phyloP scores from a whole-genome alignment of 805 yeast species.

The Sugiyamaella chiloensis region DNA sequence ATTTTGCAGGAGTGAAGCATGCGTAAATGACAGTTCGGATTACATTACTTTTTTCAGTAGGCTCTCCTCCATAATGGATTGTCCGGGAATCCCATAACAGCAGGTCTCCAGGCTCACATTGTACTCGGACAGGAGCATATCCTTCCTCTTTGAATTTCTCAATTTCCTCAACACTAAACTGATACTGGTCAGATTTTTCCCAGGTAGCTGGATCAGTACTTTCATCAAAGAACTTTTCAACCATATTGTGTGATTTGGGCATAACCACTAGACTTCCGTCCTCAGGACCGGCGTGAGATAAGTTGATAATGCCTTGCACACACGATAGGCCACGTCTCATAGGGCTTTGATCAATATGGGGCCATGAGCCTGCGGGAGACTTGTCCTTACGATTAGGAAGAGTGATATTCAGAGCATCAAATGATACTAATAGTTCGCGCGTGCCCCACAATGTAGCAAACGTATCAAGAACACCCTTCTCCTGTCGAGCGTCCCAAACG shows the following conservation, averaged over 20 bases:
- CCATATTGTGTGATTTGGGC: not conserved
- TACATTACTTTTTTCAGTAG: not conserved
- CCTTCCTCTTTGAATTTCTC: not conserved
- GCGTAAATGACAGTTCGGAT: conserved; percentile 3
- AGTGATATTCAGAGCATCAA: conserved; percentile 3
- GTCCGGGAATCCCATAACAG: not conserved
- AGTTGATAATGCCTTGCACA: not conserved
- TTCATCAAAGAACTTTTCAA: conserved; percentile 3
- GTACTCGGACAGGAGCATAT: not conserved
- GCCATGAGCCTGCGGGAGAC: not conserved
- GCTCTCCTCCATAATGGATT: conserved; percentile 1
- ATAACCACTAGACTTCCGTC: conserved; percentile 1
- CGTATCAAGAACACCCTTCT: not conserved
- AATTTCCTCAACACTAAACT: not conserved
- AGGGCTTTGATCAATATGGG: conserved; percentile 4
- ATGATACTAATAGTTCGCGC: not conserved
- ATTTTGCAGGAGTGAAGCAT: conserved; percentile 4
- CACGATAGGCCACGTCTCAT: not conserved
- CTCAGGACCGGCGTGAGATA: not conserved
- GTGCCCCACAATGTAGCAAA: conserved; percentile 2
- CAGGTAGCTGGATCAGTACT: not conserved
- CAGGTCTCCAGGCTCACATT: conserved; percentile 2
- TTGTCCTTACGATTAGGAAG: conserved; percentile 2
- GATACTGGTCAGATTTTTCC: conserved; percentile 2
- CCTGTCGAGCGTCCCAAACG: conserved; percentile 4